Evolutionary conservation across 331 rosid genomes (phyloP), one percentile per base, ranked within the genome.

Genomic region (Malus hybrid): DNA sequence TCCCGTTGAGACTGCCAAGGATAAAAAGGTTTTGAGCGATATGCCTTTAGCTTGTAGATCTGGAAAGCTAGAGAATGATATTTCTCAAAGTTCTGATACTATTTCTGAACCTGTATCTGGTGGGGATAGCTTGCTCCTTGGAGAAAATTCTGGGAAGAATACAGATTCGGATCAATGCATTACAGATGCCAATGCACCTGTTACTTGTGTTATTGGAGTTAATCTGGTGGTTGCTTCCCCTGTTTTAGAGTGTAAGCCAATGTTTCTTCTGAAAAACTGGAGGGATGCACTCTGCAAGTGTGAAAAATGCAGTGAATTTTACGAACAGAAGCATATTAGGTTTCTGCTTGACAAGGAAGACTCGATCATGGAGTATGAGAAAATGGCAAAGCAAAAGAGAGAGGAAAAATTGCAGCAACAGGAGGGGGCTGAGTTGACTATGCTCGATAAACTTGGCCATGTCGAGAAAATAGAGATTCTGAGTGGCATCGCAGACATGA

Each of bases 251-350:
- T 73, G 67, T 73, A 90, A 89, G 81, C 85, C 97, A 34, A 81
- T 90, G 85, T 95, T 95, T 80, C 99, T 95, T 73, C 82, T 89
- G 10, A 95, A 95, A 85, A 90, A 63, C 61, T 95, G 99, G 99
- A 86, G 97, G 81, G 77, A 78, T 86, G 86, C 84, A 44, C 81
- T 93, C 36, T 95, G 99, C 91, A 87, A 85, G 81, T 95, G 99
- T 79, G 86, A 78, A 69, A 83, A 56, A 44, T 95, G 99, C 75
- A 15, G 78, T 56, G 87, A 76, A 29, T 82, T 74, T 80, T 95
- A 86, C 81, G 79, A 80, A 70, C 80, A 84, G 88, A 94, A 87
- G 87, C 72, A 54, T 73, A 80, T 89, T 54, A 70, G 80, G 73
- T 95, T 92, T 85, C 83, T 95, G 67, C 83, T 86, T 22, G 96